A percentile compares a stretch with the other conserved stretches of the same genome.
Evolutionary conservation across 192 early-diverging fungal species (phyloP).

Genomic region (Pilaira anomala): DNA sequence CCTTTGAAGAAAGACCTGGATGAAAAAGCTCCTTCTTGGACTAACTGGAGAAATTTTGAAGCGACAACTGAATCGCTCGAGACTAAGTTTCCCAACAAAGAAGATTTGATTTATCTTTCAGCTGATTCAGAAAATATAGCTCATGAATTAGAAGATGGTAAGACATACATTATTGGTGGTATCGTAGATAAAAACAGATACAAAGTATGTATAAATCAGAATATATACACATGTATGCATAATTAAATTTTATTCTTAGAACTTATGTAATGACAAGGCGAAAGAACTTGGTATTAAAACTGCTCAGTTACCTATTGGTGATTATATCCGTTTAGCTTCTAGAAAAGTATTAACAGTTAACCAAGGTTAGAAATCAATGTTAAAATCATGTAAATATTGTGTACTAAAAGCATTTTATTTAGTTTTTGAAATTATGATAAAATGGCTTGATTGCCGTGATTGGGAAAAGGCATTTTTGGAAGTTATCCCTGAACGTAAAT

Average conservation of each 20-base stretch:
- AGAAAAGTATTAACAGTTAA: conserved; percentile 92
- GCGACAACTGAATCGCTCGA: conserved; percentile 27
- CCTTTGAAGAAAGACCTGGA: conserved; percentile 35
- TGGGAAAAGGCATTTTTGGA: conserved; percentile 87
- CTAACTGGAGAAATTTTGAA: conserved; percentile 39
- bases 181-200: conserved; percentile 94
- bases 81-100: conserved; percentile 45
- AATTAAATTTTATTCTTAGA: conserved; percentile 21
- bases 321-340: conserved; percentile 76
- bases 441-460: conserved; percentile 71
- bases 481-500: conserved; percentile 91
- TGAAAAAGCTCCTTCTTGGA: conserved; percentile 32
- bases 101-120: conserved; percentile 80
- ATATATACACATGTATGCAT: background rate
- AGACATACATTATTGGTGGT: conserved; percentile 89
- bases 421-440: conserved; percentile 89
- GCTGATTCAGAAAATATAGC: conserved; percentile 82
- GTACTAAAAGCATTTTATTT: background rate
- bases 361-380: conserved; percentile 55
- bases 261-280: conserved; percentile 79
- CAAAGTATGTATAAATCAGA: conserved; percentile 38
- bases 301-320: conserved; percentile 81
- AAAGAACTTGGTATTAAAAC: conserved; percentile 66
- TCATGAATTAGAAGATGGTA: conserved; percentile 62
- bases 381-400: background rate